Base-by-base conservation (phyloP, 2,329 filamentous ascomycete species). In the Lasiodiplodia citricola region DNA sequence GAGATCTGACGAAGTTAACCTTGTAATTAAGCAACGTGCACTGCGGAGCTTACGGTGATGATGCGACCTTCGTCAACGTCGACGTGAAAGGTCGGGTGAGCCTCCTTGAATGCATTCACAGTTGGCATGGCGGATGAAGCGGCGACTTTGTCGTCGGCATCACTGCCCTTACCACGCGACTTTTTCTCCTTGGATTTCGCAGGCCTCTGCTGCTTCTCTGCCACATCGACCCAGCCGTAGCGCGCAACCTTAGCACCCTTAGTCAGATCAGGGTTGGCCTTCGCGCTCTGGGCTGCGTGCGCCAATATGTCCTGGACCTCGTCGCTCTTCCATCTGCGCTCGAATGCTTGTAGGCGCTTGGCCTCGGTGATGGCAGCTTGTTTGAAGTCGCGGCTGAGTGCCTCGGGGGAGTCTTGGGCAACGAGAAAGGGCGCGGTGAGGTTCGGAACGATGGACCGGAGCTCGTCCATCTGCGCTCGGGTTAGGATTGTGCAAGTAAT, bases 361-460 rank as follows among this genome's bases (percentile, higher is more conserved):
- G 78, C 75, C 4, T 79, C 75, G 35, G 73, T 72, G 23, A 78
- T 69, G 4, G 81, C 78, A 21, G 79, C 76, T 41, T 79, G 75
- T 58, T 79, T 80, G 63, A 81, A 78, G 16, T 77, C 73, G 60
- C 75, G 76, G 73, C 80, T 82, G 23, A 81, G 76, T 4, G 77
- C 73, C 10, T 77, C 72, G 31, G 71, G 68, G 35, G 65, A 70
- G 14, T 68, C 73, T 10, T 74, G 72, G 16, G 74, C 70, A 6
- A 71, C 70, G 54, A 73, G 73, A 51, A 85, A 77, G 2, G 82
- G 82, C 11, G 79, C 73, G 44, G 83, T 75, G 23, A 84, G 74
- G 16, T 77, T 77, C 5, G 82, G 82, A 25, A 85, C 79, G 2
- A 80, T 76, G 11, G 80, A 76, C 65, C 83, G 82, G 5, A 84